Evolutionary conservation across 768 basidiomycete genomes (phyloP), one percentile per base, ranked within the genome.

Genomic region (Leucocoprinus leucothites): DNA sequence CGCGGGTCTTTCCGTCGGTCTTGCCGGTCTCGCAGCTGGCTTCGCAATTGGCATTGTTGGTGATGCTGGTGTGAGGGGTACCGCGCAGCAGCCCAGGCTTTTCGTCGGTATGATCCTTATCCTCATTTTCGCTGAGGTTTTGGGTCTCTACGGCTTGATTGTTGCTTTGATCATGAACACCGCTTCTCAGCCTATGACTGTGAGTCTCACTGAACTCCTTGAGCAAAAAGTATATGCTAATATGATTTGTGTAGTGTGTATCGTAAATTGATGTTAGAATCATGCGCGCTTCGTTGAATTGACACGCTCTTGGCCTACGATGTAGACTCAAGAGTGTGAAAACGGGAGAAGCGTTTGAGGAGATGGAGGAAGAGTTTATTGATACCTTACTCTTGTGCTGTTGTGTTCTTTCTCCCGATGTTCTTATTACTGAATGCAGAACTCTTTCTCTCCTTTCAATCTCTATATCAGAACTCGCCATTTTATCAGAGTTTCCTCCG

Each of bases 41-140:
- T 96, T 98, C 62, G 97, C 97, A 58, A 87, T 99, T 66, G 97
- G 97, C 56, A 98, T 98, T 67, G 97, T 98, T 56, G 97, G 97
- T 68, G 97, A 99, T 69, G 95, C 96, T 58, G 96, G 97, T 80
- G 97, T 98, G 25, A 81, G 97, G 44, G 97, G 96, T 57, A 97
- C 95, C 51, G 96, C 95, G 44, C 96, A 98, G 71, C 95, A 98
- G 74, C 92, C 94, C 49, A 77, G 91, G 64, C 77, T 97, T 62
- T 96, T 89, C 73, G 94, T 97, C 64, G 91, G 92, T 67, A 98
- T 96, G 94, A 96, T 97, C 61, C 81, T 98, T 58, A 98, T 99
- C 71, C 91, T 99, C 75, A 99, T 98, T 82, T 97, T 93, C 69
- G 90, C 91, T 25, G 91, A 94, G 81, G 91, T 96, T 2, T 72